These are phyloP conservation scores for Arctium lappa DNA, from an alignment of 129 eudicot species.

Conservation along the genomic window DNA sequence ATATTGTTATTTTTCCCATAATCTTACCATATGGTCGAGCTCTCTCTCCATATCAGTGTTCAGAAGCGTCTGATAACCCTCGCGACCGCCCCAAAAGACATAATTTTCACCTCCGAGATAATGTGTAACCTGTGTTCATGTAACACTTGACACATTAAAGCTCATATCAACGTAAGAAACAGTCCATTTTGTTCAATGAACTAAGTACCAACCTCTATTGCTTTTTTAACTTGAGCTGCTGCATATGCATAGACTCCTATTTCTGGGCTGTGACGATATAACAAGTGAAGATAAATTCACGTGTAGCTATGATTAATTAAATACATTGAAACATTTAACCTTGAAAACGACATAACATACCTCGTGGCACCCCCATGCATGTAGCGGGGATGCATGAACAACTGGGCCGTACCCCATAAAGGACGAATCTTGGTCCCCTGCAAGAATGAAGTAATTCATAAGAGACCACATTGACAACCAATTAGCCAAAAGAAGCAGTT, in stretches of 20 bases:
- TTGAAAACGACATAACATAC: constrained; percentile 28
- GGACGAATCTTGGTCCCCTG: constrained; percentile 85
- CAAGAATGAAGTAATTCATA: neutral
- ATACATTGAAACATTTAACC: neutral
- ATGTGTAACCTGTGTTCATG: constrained; percentile 73
- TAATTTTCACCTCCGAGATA: constrained; percentile 98
- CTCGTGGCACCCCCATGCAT: constrained; percentile 99
- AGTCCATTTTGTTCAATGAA: neutral
- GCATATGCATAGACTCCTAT: constrained; percentile 86
- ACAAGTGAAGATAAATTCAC: constrained; percentile 1
- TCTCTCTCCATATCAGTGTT: constrained; percentile 99
- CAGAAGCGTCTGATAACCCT: constrained; percentile 92
- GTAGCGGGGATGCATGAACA: constrained; percentile 89
- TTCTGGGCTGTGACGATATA: constrained; percentile 62
- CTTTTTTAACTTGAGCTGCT: constrained; percentile 97
- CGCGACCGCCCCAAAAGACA: constrained; percentile 99
- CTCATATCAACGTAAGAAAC: neutral
- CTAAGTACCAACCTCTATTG: constrained; percentile 70
- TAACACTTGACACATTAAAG: neutral
- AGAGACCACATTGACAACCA: neutral
- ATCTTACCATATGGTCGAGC: constrained; percentile 83
- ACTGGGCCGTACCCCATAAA: constrained; percentile 98
- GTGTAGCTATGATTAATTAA: neutral
- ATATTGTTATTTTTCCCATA: neutral
- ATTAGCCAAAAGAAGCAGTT: neutral